Conservation (phyloP, 2,329 filamentous ascomycete species). For the Sarocladium kiliense region DNA sequence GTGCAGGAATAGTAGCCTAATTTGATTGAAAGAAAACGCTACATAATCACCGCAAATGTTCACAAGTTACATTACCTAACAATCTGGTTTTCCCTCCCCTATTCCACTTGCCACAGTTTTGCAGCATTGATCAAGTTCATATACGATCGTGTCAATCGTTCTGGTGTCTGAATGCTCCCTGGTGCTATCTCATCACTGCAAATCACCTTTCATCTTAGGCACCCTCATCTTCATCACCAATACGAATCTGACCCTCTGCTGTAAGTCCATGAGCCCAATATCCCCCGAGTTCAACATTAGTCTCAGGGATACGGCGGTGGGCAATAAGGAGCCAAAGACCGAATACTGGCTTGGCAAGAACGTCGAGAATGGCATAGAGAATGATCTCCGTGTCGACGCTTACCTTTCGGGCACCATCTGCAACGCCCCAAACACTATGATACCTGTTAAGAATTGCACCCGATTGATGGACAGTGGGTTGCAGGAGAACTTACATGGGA, state of each 20-base stretch:
- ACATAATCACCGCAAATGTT: no score
- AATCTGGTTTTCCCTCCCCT: no score
- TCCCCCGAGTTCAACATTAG: slow-evolving; percentile 30
- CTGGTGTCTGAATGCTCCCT: no score
- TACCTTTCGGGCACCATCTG: slow-evolving; percentile 19
- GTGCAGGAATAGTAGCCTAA: no score
- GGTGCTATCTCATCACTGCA: no score
- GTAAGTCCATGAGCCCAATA: slow-evolving; percentile 32
- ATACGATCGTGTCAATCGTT: no score
- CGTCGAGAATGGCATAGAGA: slow-evolving; percentile 24
- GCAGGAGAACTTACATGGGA: slow-evolving; percentile 20
- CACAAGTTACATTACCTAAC: no score
- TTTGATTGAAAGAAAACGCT: no score
- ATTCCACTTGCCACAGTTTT: no score
- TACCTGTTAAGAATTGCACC: no score
- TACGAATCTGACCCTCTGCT: slow-evolving; percentile 30
- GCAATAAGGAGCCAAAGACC: slow-evolving; percentile 28
- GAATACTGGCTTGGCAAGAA: slow-evolving; percentile 24
- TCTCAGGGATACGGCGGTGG: slow-evolving; percentile 29
- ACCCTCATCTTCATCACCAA: slow-evolving; percentile 12
- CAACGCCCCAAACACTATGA: slow-evolving; percentile 23
- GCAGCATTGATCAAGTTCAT: no score
- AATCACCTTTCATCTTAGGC: slow-evolving; percentile 1
- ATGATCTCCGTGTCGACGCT: slow-evolving; percentile 24
- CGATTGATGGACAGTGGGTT: no score